phyloP scores from a whole-genome alignment of 176 grass and related monocot genomes.

The Hordeum vulgare region MorexV3_pseudomolecules_assembly NC_058524.1:24811220-24811719 shows the following conservation, averaged over 20 bases:
- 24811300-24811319: conserved; percentile 83
- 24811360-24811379: conserved; percentile 57
- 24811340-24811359: conserved; percentile 77
- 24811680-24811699: conserved; percentile 31
- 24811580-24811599: conserved; percentile 68
- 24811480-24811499: not conserved
- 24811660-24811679: conserved; percentile 33
- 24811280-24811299: conserved; percentile 68
- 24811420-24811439: not conserved
- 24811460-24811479: not conserved
- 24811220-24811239: conserved; percentile 19
- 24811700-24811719: conserved; percentile 23
- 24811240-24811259: conserved; percentile 32
- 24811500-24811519: not conserved
- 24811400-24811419: conserved; percentile 12
- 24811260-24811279: conserved; percentile 49
- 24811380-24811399: conserved; percentile 95
- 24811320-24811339: conserved; percentile 91
- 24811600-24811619: conserved; percentile 52
- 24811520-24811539: conserved; percentile 4
- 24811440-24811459: not conserved
- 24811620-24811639: conserved; percentile 46
- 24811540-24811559: conserved; percentile 62
- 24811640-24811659: conserved; percentile 20
- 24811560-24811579: conserved; percentile 75